These are phyloP conservation scores for Verticillium tricorpus DNA, from an alignment of 2,329 filamentous ascomycete species.

Conservation along the genomic window DNA sequence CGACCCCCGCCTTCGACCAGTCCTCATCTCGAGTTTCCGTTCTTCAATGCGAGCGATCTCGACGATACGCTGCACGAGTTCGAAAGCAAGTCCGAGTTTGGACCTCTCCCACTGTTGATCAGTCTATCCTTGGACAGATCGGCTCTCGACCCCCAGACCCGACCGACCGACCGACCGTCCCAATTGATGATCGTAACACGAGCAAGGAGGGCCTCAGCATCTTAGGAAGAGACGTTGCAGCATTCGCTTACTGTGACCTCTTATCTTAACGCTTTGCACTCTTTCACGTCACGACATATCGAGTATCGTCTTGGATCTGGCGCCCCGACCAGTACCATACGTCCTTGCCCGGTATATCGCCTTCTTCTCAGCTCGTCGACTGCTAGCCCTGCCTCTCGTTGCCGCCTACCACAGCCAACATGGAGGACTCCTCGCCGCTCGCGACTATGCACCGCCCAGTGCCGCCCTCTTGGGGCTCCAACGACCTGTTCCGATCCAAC, in stretches of 20 bases:
- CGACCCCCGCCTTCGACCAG: not conserved
- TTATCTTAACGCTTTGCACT: slow-evolving; percentile 4
- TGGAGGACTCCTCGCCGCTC: slow-evolving; percentile 92
- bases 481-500: slow-evolving; percentile 49
- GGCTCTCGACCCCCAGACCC: not conserved
- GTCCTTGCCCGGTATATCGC: not conserved
- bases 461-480: slow-evolving; percentile 56
- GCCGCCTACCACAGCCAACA: slow-evolving; percentile 32
- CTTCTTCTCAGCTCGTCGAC: slow-evolving; percentile 6
- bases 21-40: not conserved
- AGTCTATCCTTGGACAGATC: not conserved
- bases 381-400: slow-evolving; percentile 3
- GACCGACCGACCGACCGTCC: not conserved
- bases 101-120: not conserved
- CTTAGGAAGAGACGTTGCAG: slow-evolving; percentile 20
- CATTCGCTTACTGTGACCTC: slow-evolving; percentile 26
- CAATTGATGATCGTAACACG: not conserved
- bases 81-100: not conserved
- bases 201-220: slow-evolving; percentile 3
- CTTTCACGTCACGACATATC: slow-evolving; percentile 20
- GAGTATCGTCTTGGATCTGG: slow-evolving; percentile 16
- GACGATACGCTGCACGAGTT: not conserved
- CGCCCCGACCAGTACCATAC: slow-evolving; percentile 3
- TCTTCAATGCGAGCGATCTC: slow-evolving; percentile 2
- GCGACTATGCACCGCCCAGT: slow-evolving; percentile 81